Base-by-base conservation (phyloP, 148 eudicot genomes). In the Polygonum maritimum region DNA sequence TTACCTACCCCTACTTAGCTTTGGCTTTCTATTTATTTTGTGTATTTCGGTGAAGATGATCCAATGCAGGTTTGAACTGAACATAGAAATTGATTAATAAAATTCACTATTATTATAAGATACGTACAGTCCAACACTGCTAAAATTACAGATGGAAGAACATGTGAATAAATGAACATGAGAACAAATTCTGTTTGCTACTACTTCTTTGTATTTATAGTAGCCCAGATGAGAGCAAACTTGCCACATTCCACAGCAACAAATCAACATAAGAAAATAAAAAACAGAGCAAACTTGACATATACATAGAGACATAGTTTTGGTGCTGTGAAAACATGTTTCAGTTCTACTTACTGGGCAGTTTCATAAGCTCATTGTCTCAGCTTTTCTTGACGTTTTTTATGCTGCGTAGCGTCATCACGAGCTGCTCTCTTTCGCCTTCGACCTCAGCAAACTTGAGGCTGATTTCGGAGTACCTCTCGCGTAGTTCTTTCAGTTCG, bases 361-460 rank as follows among this genome's bases (percentile, higher is more conserved):
- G 40, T 35, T 67, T 26, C 44, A 35, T 67, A 67, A 5, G 71
- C 15, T 14, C 45, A 14, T 5, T 5, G 38, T 5, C 41, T 77
- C 83, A 85, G 41, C 74, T 77, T 82, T 87, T 90, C 81, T 80
- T 94, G 12, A 88, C 76, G 54, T 89, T 94, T 80, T 92, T 90
- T 6, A 92, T 80, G 84, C 81, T 89, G 48, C 98, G 91, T 47
- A 92, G 62, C 22, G 44, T 89, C 97, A 94, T 96, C 1, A 92
- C 91, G n/a, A 96, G 90, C 44, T 90, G 88, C 79, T 94, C 95
- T 60, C 98, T 80, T 87, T 96, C 93, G 13, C 98, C 98, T 83
- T 96, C 99, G 58, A 96, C 98, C 86, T 92, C 99, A 19, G 98
- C 99, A 77, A 96, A 96, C 83, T 89, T 96, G 21, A 96, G 97